A percentile compares a stretch with the other conserved stretches of the same genome.
These are phyloP conservation scores for Ogataea dorogensis DNA, from an alignment of 805 yeast genomes.

Conservation along the genomic window DNA sequence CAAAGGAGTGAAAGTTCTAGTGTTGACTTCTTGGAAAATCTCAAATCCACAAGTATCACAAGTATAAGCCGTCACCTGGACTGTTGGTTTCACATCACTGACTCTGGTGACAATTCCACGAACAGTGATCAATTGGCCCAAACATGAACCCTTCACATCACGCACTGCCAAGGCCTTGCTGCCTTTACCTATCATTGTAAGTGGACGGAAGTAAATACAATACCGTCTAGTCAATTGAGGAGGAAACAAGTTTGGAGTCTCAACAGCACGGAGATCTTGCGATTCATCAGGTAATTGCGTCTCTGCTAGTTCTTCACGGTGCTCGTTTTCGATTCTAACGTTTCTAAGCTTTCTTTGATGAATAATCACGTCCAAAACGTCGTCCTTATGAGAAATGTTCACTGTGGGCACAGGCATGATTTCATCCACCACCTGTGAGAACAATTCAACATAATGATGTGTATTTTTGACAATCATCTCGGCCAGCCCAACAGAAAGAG, in stretches of 20 bases:
- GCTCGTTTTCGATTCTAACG: slow-evolving; percentile 65
- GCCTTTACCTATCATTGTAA: slow-evolving; percentile 41
- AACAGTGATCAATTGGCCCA: slow-evolving; percentile 87
- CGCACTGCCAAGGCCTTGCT: slow-evolving; percentile 79
- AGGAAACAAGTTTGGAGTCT: slow-evolving; percentile 65
- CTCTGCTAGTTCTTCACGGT: slow-evolving; percentile 56
- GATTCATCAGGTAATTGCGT: slow-evolving; percentile 34
- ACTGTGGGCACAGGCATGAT: slow-evolving; percentile 85
- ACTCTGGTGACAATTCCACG: slow-evolving; percentile 95
- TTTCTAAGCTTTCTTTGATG: slow-evolving; percentile 88
- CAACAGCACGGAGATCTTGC: slow-evolving; percentile 20
- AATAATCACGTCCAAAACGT: slow-evolving; percentile 87
- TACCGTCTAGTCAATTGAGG: slow-evolving; percentile 85
- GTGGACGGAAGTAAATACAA: slow-evolving; percentile 81
- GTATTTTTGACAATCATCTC: slow-evolving; percentile 70
- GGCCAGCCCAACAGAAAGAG: slow-evolving; percentile 37
- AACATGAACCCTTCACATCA: slow-evolving; percentile 75
- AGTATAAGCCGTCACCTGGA: slow-evolving; percentile 89
- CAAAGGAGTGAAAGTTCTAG: slow-evolving; percentile 84
- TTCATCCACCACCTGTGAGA: slow-evolving; percentile 72
- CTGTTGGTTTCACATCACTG: slow-evolving; percentile 92
- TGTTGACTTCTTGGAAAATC: slow-evolving; percentile 89
- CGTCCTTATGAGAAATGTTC: slow-evolving; percentile 77
- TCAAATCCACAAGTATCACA: slow-evolving; percentile 98
- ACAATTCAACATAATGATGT: slow-evolving; percentile 72